A percentile compares a stretch with the other conserved stretches of the same genome.
These are phyloP conservation scores for Biscogniauxia marginata DNA, from an alignment of 2,329 filamentous ascomycete species.

Conservation along the genomic window DNA sequence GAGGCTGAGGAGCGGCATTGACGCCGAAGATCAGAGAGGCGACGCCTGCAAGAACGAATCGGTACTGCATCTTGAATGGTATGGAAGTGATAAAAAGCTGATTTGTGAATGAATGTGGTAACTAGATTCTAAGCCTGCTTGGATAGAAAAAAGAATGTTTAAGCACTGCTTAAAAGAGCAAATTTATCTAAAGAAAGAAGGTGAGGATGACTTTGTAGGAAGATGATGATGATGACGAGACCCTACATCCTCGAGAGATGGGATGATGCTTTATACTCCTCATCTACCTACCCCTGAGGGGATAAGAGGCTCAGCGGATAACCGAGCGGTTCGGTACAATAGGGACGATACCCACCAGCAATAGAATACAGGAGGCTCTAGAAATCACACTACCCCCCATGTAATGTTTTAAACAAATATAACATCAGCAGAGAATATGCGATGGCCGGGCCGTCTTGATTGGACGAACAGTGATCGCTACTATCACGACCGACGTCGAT, in stretches of 20 bases:
- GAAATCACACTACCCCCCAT: background rate
- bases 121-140: background rate
- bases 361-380: background rate
- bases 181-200: background rate
- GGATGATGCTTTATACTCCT: background rate
- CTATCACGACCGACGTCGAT: too few relatives aligned
- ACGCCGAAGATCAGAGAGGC: background rate
- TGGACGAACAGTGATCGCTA: background rate
- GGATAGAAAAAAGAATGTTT: background rate
- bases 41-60: background rate
- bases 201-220: background rate
- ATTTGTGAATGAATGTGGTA: background rate
- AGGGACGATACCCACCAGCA: background rate
- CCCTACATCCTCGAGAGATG: background rate
- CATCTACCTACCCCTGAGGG: background rate
- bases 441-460: background rate
- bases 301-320: background rate
- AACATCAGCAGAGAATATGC: background rate
- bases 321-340: background rate
- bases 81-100: background rate
- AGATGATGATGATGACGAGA: background rate
- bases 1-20: background rate
- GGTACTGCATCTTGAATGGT: slow-evolving; percentile 3
- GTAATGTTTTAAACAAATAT: background rate
- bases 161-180: background rate